Conservation (phyloP, 2,329 filamentous ascomycete species). For the Xylaria sp. region DNA sequence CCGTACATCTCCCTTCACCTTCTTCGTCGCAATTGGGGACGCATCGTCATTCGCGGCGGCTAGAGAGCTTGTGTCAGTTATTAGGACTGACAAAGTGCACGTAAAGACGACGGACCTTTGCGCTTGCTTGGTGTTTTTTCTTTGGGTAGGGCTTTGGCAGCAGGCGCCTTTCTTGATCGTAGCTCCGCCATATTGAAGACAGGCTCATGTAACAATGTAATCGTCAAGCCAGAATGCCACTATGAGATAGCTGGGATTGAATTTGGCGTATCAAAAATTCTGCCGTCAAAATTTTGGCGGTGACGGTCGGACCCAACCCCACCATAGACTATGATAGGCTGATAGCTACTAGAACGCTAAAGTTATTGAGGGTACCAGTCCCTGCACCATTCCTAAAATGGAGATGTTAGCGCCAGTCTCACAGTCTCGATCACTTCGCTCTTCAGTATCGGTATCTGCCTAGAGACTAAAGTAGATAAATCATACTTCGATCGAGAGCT, state of each 20-base stretch:
- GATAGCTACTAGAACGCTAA: slow-evolving; percentile 16
- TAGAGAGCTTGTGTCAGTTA: slow-evolving; percentile 24
- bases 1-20: slow-evolving; percentile 25
- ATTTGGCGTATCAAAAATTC: slow-evolving; percentile 41
- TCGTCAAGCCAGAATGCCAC: slow-evolving; percentile 9
- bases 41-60: slow-evolving; percentile 57
- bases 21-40: slow-evolving; percentile 51
- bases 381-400: slow-evolving; percentile 17
- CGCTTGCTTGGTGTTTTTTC: slow-evolving; percentile 51
- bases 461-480: neutral
- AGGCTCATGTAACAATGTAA: slow-evolving; percentile 3
- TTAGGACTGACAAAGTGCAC: neutral
- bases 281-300: slow-evolving; percentile 49
- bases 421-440: neutral
- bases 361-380: slow-evolving; percentile 3
- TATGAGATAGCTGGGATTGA: slow-evolving; percentile 25
- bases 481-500: neutral
- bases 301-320: slow-evolving; percentile 35
- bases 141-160: slow-evolving; percentile 53
- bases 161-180: slow-evolving; percentile 52
- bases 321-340: slow-evolving; percentile 25
- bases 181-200: slow-evolving; percentile 57
- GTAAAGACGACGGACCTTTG: slow-evolving; percentile 49
- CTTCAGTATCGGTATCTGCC: neutral
- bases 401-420: neutral